These are phyloP conservation scores for Alternaria gaisen DNA, from an alignment of 2,329 filamentous ascomycete species.

Conservation along the genomic window DNA sequence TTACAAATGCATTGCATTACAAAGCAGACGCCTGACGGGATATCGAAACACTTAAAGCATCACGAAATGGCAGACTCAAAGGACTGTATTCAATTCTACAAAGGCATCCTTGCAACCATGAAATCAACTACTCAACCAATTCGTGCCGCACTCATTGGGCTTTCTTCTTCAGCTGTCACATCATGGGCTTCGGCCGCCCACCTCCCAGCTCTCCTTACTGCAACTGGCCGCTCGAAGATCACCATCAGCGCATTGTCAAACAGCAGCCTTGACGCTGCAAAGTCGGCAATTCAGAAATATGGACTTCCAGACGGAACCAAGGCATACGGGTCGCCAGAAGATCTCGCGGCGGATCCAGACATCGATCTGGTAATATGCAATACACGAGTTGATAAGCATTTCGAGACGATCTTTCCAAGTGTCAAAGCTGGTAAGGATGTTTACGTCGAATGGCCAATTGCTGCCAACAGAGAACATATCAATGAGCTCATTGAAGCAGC, in stretches of 20 bases:
- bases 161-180: conserved; percentile 61
- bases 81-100: background rate
- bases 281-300: conserved; percentile 53
- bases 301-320: conserved; percentile 51
- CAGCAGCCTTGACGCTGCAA: conserved; percentile 52
- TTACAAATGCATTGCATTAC: conserved; percentile 9
- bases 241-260: conserved; percentile 60
- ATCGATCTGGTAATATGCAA: conserved; percentile 58
- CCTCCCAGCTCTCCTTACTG: conserved; percentile 65
- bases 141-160: conserved; percentile 65
- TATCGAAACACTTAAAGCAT: background rate
- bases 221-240: conserved; percentile 45
- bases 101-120: background rate
- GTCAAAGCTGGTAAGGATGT: conserved; percentile 63
- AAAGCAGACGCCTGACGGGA: background rate
- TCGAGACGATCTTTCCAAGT: conserved; percentile 57
- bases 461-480: conserved; percentile 49
- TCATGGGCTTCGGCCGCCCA: conserved; percentile 67
- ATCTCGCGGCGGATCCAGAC: conserved; percentile 52
- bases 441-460: conserved; percentile 62
- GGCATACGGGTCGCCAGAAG: conserved; percentile 55
- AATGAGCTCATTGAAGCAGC: conserved; percentile 54
- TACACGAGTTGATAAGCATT: conserved; percentile 65
- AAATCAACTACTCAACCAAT: conserved; percentile 50
- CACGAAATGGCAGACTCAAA: background rate